Base-by-base conservation (phyloP, 495 filamentous ascomycete genomes). In the Umbilicaria muhlenbergii region DNA sequence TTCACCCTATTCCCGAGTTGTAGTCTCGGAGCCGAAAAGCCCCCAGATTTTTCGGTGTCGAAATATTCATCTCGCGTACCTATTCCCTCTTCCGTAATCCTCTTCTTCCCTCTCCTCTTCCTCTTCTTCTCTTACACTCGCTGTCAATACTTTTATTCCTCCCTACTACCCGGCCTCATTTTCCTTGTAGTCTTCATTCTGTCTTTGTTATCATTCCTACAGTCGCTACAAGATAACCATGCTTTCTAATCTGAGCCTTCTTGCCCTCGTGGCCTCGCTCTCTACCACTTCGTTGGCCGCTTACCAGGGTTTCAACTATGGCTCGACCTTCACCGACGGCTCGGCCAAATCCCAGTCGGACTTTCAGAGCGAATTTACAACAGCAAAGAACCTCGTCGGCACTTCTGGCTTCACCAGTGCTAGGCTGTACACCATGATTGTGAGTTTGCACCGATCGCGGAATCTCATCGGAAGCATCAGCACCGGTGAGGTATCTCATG, bases 281-380 rank as follows among this genome's bases (percentile, higher is more conserved):
- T 56, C 62, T n/a, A 46, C 62, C 40, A 49, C 67, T 24, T 55
- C 67, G 45, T 69, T 71, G 41, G 49, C 59, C 42, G 70, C 63
- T 47, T 67, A 59, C 51, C 68, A 80, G 51, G 87, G 87, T 48
- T 92, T 93, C 74, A 92, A 91, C 71, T 84, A 87, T 53, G 86
- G 83, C 53, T 59, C 73, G 19, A 73, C 69, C 52, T 62, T 70
- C 61, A 70, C 61, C 31, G 75, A 81, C 53, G 75, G 78, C 45
- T 68, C 68, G 41, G 54, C 67, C 58, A 84, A 81, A 56, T 43
- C 51, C 32, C 72, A 82, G 59, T 55, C 69, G 16, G 76, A 87
- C 57, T 93, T 76, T 64, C 66, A 81, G 58, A 54, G 62, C 21
- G 70, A 81, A 51, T 94, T 91, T 70, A 67, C 64, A 8, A 69